Percentiles rank a stretch among this genome's conserved stretches.
These are phyloP conservation scores for Fraxinus cuspidata DNA, from an alignment of 257 asterid species.

Conservation along the genomic window DNA sequence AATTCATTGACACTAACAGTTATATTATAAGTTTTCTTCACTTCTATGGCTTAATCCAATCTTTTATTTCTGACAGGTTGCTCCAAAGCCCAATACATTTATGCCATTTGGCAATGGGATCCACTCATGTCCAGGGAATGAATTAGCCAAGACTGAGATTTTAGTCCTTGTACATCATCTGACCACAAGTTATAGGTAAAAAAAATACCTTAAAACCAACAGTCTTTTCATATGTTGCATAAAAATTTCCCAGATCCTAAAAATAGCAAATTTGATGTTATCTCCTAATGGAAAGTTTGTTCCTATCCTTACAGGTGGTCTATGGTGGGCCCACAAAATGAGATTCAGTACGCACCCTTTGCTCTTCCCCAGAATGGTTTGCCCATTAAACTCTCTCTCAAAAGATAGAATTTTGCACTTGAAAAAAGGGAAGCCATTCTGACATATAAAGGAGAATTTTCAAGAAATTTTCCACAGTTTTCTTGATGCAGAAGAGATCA, in stretches of 20 bases:
- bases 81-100: conserved; percentile 85
- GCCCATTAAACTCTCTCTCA: conserved; percentile 74
- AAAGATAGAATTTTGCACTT: conserved; percentile 19
- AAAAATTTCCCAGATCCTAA: conserved; percentile 15
- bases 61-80: conserved; percentile 40
- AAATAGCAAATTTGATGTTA: conserved; percentile 32
- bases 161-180: conserved; percentile 83
- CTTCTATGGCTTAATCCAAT: conserved; percentile 17
- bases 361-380: conserved; percentile 97
- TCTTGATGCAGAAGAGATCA: conserved; percentile 22
- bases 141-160: conserved; percentile 90
- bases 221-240: conserved; percentile 4
- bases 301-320: conserved; percentile 70
- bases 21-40: not conserved
- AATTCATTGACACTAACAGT: too few relatives aligned
- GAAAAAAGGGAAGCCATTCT: not conserved
- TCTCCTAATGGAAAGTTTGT: conserved; percentile 25
- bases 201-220: conserved; percentile 12
- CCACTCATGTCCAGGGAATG: conserved; percentile 96
- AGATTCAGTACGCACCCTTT: conserved; percentile 95
- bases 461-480: not conserved
- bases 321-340: conserved; percentile 83
- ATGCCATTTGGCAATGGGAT: conserved; percentile 96
- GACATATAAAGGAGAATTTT: not conserved
- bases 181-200: conserved; percentile 90